Percentiles rank a stretch among this genome's conserved stretches.
These are phyloP conservation scores for Blastobotrys elegans DNA, from an alignment of 1,139 yeast species.

Conservation along the genomic window DNA sequence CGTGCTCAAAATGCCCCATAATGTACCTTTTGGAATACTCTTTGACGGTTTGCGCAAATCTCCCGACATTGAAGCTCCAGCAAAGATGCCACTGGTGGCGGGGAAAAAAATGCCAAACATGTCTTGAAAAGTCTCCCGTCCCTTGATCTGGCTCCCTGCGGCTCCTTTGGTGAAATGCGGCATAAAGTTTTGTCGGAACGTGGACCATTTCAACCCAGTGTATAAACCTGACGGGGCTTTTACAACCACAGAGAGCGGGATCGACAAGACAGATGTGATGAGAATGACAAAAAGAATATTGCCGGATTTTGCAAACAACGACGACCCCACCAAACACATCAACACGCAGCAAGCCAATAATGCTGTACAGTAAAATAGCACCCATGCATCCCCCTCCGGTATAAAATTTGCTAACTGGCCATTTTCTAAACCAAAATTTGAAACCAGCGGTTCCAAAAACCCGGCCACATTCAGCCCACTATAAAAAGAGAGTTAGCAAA, in stretches of 20 bases:
- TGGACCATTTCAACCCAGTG: constrained; percentile 68
- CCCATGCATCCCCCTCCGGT: constrained; percentile 56
- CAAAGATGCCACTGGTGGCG: constrained; percentile 96
- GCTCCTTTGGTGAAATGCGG: constrained; percentile 87
- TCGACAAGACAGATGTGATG: constrained; percentile 68
- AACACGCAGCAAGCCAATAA: constrained; percentile 68
- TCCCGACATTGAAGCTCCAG: constrained; percentile 99
- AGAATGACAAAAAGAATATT: constrained; percentile 64
- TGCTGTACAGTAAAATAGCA: constrained; percentile 57
- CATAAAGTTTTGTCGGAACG: constrained; percentile 57
- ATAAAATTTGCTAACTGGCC: constrained; percentile 54
- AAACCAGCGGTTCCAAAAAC: constrained; percentile 65
- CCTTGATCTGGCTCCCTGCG: constrained; percentile 39
- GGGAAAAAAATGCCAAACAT: constrained; percentile 95
- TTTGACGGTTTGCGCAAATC: constrained; percentile 78
- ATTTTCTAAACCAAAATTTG: constrained; percentile 52
- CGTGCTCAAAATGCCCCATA: constrained; percentile 73
- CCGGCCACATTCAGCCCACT: constrained; percentile 72
- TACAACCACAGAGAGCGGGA: constrained; percentile 71
- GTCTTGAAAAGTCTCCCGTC: constrained; percentile 71
- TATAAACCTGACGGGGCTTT: constrained; percentile 53
- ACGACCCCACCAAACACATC: constrained; percentile 75
- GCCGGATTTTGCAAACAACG: constrained; percentile 80
- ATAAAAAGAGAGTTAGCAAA: neutral
- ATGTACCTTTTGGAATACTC: constrained; percentile 86